Evolutionary conservation across 352 stramenopile genomes (phyloP), one percentile per base, ranked within the genome.

Genomic region (Phytopythium litorale): DNA sequence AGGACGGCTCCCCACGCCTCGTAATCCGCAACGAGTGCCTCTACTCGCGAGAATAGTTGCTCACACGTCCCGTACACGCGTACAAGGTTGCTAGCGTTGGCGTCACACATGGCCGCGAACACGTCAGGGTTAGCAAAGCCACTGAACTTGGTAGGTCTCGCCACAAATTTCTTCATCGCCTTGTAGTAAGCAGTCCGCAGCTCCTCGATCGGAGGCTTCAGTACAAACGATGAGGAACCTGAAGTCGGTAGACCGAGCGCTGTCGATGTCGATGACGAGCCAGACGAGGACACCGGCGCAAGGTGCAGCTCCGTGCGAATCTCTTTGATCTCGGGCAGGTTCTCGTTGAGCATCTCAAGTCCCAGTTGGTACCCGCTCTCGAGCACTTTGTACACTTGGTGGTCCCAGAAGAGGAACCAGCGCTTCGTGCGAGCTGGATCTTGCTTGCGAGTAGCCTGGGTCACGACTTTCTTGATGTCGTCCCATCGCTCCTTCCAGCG

Each of bases 131-230:
- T 96, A 0, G 78, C 84, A 66, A 98, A 97, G 1, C 94, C 93
- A 16, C 75, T 70, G 57, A 98, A 98, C 52, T 84, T 81, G 23
- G 75, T 92, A 0, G 94, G 94, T 53, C 96, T 88, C 0, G 79
- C 76, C n/a, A 98, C 89, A 52, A 98, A 98, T 38, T 97, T 97
- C 60, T 97, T 98, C 83, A 98, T 92, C 21, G 96, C 87, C 38
- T 94, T 92, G 75, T 98, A 98, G 76, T 98, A 98, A 15, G 83
- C 89, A n/a, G 89, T 84, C 3, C 92, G 83, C 0, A 98, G 67
- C 63, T 98, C 91, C 68, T 98, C 92, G 21, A 98, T 70, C 0
- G 94, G 85, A 12, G 96, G 96, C 46, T 96, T 94, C 60, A 98
- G 87, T 25, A 92, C 62, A 15, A 98, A 61, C 9, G 76, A 77